Percentiles rank a stretch among this genome's conserved stretches.
phyloP scores from a whole-genome alignment of 495 filamentous ascomycete species.

The Aspergillus baeticus region DNA sequence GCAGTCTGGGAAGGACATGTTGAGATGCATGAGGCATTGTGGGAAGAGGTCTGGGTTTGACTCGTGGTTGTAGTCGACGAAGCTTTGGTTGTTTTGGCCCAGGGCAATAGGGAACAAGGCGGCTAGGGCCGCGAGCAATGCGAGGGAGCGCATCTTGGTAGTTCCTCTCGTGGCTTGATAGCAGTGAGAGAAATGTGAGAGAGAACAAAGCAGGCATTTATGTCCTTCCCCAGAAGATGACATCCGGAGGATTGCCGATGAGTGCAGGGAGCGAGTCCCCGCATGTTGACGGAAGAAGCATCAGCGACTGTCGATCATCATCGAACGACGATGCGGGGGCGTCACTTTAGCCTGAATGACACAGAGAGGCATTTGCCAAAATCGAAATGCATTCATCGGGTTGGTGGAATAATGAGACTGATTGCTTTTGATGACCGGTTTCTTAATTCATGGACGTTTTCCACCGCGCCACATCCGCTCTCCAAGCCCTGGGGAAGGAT shows the following conservation, averaged over 20 bases:
- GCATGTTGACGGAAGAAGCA: not conserved
- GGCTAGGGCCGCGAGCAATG: constrained; percentile 15
- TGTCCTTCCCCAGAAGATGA: too few species aligned
- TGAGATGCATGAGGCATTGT: constrained; percentile 22
- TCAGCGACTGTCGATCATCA: not conserved
- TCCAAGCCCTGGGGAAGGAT: too few species aligned
- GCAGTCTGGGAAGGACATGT: constrained; percentile 36
- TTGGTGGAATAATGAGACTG: too few species aligned
- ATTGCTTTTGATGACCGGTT: too few species aligned
- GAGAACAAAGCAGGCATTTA: too few species aligned
- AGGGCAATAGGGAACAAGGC: constrained; percentile 28
- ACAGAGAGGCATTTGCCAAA: too few species aligned
- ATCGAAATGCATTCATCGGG: too few species aligned
- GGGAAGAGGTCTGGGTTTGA: constrained; percentile 31
- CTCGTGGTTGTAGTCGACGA: constrained; percentile 31
- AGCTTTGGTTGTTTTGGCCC: constrained; percentile 30
- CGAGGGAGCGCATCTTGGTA: not conserved
- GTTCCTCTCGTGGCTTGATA: not conserved
- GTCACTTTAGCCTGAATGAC: constrained; percentile 3
- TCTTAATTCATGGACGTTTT: too few species aligned
- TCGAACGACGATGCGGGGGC: not conserved
- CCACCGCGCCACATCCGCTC: too few species aligned
- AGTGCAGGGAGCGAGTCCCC: not conserved
- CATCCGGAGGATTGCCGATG: not conserved
- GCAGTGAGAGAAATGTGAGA: too few species aligned